Conservation (phyloP, 148 eudicot genomes). For the Rhododendron ferrugineum region DNA sequence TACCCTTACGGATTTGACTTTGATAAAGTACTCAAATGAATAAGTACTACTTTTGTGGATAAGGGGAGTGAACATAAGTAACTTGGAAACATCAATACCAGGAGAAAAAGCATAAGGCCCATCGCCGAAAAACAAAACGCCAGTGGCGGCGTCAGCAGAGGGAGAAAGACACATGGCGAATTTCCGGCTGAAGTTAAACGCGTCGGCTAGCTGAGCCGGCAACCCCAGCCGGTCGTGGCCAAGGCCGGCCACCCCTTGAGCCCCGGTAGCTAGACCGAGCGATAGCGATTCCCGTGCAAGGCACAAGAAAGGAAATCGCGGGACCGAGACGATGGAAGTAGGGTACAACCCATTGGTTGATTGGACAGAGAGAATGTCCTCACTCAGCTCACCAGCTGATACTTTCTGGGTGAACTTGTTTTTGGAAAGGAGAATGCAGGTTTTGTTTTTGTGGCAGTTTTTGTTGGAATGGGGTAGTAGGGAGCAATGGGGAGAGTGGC, state of each 20-base stretch:
- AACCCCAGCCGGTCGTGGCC: conserved; percentile 6
- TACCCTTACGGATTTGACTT: conserved; percentile 3
- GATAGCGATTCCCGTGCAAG: not conserved
- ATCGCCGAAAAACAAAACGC: conserved; percentile 11
- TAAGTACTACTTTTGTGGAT: not conserved
- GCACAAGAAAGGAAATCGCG: conserved; percentile 7
- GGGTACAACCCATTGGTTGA: conserved; percentile 12
- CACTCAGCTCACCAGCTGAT: not conserved
- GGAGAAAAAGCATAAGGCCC: conserved; percentile 15
- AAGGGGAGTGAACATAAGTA: conserved; percentile 16
- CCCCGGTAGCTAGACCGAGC: conserved; percentile 3
- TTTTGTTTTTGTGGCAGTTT: not conserved
- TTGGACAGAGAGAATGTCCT: not conserved
- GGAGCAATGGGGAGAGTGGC: conserved; percentile 14
- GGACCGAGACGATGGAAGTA: not conserved
- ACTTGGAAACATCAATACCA: conserved; percentile 16
- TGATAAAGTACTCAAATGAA: conserved; percentile 15
- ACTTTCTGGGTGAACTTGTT: conserved; percentile 12
- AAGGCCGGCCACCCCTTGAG: conserved; percentile 4
- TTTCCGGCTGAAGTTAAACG: not conserved
- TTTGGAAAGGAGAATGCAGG: conserved; percentile 10
- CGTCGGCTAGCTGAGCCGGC: not conserved
- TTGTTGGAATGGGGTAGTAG: not conserved
- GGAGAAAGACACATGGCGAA: conserved; percentile 16
- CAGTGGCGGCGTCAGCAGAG: not conserved